Percentiles rank a stretch among this genome's conserved stretches.
Evolutionary conservation across 129 eudicot species (phyloP).

Genomic region (Flaveria ramosissima): DNA sequence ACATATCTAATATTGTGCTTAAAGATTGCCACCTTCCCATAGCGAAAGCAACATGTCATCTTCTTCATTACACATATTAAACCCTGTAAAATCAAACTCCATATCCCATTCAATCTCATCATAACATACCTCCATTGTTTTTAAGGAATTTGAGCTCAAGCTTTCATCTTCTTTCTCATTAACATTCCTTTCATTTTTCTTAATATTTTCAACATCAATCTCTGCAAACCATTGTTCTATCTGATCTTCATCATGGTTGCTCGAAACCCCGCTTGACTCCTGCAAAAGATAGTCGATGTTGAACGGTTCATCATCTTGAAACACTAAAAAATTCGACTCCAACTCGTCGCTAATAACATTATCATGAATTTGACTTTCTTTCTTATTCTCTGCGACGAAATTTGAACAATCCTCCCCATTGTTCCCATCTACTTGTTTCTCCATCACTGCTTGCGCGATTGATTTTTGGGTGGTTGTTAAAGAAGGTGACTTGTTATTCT

Average conservation of each 20-base stretch:
- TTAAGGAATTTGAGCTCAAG: neutral
- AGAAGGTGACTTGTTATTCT: neutral
- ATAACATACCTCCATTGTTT: neutral
- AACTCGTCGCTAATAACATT: slow-evolving; percentile 4
- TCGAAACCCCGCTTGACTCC: slow-evolving; percentile 17
- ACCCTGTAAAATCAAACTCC: slow-evolving; percentile 22
- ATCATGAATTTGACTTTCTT: slow-evolving; percentile 3
- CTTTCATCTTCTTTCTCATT: neutral
- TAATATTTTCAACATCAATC: neutral
- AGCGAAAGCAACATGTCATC: slow-evolving; percentile 29
- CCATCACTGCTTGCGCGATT: neutral
- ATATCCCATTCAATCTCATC: slow-evolving; percentile 25
- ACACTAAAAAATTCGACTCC: neutral
- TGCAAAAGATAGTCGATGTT: slow-evolving; percentile 25
- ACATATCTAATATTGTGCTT: neutral
- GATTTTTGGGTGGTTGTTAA: neutral
- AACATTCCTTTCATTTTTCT: slow-evolving; percentile 3
- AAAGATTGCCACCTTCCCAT: slow-evolving; percentile 28
- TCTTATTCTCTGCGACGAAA: neutral
- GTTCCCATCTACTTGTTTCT: slow-evolving; percentile 4
- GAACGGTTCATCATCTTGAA: slow-evolving; percentile 13
- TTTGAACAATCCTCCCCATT: neutral
- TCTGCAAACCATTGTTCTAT: slow-evolving; percentile 29
- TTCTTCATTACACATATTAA: slow-evolving; percentile 19
- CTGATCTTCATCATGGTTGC: slow-evolving; percentile 15